phyloP scores from a whole-genome alignment of 2,329 filamentous ascomycete species.

The Ceratocystis cubensis region DNA sequence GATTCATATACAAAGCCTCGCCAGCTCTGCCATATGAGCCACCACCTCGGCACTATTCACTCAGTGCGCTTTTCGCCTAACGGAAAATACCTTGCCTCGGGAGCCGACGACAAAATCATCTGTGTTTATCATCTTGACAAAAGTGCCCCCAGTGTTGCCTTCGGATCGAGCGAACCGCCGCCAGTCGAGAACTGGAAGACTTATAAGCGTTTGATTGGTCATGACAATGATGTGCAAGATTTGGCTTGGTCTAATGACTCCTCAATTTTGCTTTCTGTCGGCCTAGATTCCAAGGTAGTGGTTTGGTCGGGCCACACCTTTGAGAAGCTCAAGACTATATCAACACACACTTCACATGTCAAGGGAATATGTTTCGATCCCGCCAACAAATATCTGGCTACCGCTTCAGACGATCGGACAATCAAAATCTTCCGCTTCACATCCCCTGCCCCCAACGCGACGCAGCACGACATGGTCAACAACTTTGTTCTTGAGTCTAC shows the following conservation, averaged over 20 bases:
- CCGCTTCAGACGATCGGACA: conserved; percentile 88
- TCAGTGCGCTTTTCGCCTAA: conserved; percentile 94
- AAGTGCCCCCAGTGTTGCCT: conserved; percentile 64
- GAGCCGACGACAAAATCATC: conserved; percentile 97
- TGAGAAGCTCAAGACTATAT: conserved; percentile 88
- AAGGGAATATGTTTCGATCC: conserved; percentile 98
- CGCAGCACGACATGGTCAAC: conserved; percentile 86
- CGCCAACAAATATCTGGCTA: conserved; percentile 98
- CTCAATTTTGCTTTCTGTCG: conserved; percentile 88
- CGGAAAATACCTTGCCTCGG: conserved; percentile 87
- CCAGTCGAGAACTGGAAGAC: conserved; percentile 98
- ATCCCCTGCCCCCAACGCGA: conserved; percentile 78
- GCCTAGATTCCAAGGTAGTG: conserved; percentile 92
- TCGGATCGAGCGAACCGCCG: conserved; percentile 78
- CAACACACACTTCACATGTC: conserved; percentile 91
- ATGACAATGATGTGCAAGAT: conserved; percentile 98
- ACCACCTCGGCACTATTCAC: conserved; percentile 94
- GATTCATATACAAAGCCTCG: conserved; percentile 62
- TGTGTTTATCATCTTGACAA: conserved; percentile 89
- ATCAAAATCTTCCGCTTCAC: conserved; percentile 97
- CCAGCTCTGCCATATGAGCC: conserved; percentile 95
- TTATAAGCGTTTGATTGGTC: conserved; percentile 79
- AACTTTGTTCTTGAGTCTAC: conserved; percentile 94
- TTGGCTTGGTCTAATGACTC: conserved; percentile 94
- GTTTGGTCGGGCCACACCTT: conserved; percentile 98